Evolutionary conservation across 805 yeast species (phyloP).

Genomic region (Wickerhamiella allomyrinae): DNA sequence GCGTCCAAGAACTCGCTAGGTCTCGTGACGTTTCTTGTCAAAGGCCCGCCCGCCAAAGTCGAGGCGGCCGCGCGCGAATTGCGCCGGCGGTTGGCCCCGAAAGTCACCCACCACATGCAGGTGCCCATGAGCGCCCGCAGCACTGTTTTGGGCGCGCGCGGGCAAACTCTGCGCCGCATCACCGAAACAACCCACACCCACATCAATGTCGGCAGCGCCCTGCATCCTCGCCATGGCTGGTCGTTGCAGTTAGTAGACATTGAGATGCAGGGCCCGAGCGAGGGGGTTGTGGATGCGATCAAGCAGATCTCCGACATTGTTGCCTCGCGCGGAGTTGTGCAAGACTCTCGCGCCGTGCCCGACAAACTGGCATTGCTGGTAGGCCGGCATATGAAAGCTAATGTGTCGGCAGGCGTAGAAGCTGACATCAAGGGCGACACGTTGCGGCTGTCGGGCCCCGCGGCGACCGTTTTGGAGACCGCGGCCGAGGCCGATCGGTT

Average conservation of each 20-base stretch:
- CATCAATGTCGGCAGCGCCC: constrained; percentile 6
- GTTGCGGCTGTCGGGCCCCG: not conserved
- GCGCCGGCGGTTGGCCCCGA: constrained; percentile 9
- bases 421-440: not conserved
- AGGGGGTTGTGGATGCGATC: constrained; percentile 67
- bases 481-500: constrained; percentile 22
- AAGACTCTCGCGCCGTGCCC: constrained; percentile 21
- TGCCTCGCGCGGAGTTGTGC: constrained; percentile 41
- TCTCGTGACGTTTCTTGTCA: constrained; percentile 12
- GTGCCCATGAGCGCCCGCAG: constrained; percentile 13
- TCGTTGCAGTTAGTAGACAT: constrained; percentile 35
- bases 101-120: constrained; percentile 1
- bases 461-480: constrained; percentile 13
- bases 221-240: constrained; percentile 5
- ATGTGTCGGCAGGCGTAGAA: not conserved
- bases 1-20: constrained; percentile 8
- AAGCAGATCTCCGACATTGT: constrained; percentile 57
- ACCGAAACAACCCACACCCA: constrained; percentile 3
- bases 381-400: not conserved
- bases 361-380: constrained; percentile 20
- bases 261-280: constrained; percentile 67
- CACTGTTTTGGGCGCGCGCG: constrained; percentile 14
- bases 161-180: constrained; percentile 9
- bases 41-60: constrained; percentile 8
- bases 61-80: constrained; percentile 1